These are phyloP conservation scores for Ceratobasidium sp. DNA, from an alignment of 1,284 basidiomycete species.

Conservation along the genomic window DNA sequence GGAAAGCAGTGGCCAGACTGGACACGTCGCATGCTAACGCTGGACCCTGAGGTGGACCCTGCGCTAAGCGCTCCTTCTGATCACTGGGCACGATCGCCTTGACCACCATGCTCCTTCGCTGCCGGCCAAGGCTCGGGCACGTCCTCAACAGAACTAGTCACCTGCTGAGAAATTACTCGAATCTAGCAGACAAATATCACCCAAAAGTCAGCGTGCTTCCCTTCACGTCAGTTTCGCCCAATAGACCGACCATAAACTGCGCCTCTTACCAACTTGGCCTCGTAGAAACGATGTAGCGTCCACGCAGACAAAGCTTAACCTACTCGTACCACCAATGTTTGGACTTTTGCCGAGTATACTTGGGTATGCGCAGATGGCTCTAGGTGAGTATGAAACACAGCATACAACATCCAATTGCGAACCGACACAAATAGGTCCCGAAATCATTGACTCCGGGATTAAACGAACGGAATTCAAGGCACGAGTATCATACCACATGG, in stretches of 20 bases:
- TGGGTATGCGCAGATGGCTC: slow-evolving; percentile 15
- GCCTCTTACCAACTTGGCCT: not conserved
- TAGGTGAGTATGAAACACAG: not conserved
- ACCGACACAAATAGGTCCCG: slow-evolving; percentile 46
- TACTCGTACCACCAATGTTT: slow-evolving; percentile 30
- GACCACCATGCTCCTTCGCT: slow-evolving; percentile 7
- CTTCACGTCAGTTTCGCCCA: slow-evolving; percentile 23
- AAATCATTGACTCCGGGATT: slow-evolving; percentile 47
- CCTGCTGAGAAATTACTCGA: not conserved
- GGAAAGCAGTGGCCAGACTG: slow-evolving; percentile 22
- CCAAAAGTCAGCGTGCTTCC: slow-evolving; percentile 35
- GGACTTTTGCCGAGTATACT: slow-evolving; percentile 1
- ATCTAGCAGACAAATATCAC: slow-evolving; percentile 9
- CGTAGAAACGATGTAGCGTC: slow-evolving; percentile 17
- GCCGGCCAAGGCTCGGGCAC: not conserved
- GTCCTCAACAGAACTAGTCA: not conserved
- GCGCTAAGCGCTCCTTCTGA: not conserved
- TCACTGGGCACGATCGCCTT: not conserved
- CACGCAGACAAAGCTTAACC: slow-evolving; percentile 8
- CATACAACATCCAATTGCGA: slow-evolving; percentile 51
- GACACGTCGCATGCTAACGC: slow-evolving; percentile 35
- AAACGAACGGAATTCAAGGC: slow-evolving; percentile 45
- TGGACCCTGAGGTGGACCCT: slow-evolving; percentile 33
- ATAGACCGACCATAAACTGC: not conserved
- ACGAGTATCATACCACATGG: slow-evolving; percentile 47